These are phyloP conservation scores for Ceratonia siliqua DNA, from an alignment of 306 rosid species.

Conservation along the genomic window DNA sequence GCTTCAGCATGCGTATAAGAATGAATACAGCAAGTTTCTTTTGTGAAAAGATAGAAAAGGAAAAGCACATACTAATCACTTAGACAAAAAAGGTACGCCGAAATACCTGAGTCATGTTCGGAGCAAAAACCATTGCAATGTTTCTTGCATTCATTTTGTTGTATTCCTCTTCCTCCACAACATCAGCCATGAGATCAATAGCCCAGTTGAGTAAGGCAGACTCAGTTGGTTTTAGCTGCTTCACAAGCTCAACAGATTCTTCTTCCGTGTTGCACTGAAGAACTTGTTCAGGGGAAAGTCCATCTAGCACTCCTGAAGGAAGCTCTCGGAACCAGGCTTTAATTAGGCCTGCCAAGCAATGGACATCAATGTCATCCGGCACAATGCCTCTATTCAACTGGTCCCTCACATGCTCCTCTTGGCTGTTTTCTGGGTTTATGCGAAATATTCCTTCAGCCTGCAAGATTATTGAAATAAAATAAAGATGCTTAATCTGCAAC, in stretches of 20 bases:
- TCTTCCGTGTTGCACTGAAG: constrained; percentile 88
- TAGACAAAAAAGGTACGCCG: neutral
- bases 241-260: constrained; percentile 77
- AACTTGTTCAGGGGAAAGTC: constrained; percentile 95
- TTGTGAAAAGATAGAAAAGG: neutral
- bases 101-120: constrained; percentile 92
- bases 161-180: constrained; percentile 83
- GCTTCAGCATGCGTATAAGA: neutral
- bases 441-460: constrained; percentile 95
- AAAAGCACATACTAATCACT: neutral
- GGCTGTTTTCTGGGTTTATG: constrained; percentile 83
- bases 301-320: constrained; percentile 91
- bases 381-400: constrained; percentile 83
- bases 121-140: constrained; percentile 97
- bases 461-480: constrained; percentile 21
- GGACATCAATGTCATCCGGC: constrained; percentile 86
- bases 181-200: constrained; percentile 91
- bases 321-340: constrained; percentile 99
- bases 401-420: constrained; percentile 84
- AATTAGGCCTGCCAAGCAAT: constrained; percentile 85
- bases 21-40: neutral
- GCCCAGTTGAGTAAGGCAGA: constrained; percentile 84
- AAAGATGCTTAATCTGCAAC: neutral
- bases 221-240: constrained; percentile 78
- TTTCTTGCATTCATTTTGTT: constrained; percentile 97